phyloP scores from a whole-genome alignment of 441 rosid genomes.

The Aleurites moluccanus region DNA sequence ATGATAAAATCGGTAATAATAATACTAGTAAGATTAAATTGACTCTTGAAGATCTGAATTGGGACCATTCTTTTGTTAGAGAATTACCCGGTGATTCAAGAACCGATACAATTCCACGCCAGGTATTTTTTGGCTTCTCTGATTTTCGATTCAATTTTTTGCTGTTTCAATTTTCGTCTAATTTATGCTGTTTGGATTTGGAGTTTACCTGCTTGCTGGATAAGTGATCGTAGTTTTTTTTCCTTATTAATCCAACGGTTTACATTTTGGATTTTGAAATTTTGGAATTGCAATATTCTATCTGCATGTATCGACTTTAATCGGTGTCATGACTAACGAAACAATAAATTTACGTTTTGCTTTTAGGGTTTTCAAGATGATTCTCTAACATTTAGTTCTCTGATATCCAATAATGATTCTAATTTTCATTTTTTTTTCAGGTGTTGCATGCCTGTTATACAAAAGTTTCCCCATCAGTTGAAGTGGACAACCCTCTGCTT shows the following conservation, averaged over 20 bases:
- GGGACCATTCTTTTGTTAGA: conserved; percentile 89
- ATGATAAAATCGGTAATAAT: conserved; percentile 23
- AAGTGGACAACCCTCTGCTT: conserved; percentile 85
- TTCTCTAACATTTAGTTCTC: background rate
- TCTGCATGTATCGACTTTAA: background rate
- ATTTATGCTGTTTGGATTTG: background rate
- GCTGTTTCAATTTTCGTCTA: background rate
- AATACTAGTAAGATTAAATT: conserved; percentile 17
- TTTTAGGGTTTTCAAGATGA: conserved; percentile 11
- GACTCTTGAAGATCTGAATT: conserved; percentile 73
- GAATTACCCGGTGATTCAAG: conserved; percentile 86
- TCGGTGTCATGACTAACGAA: background rate
- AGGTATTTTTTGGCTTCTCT: conserved; percentile 40
- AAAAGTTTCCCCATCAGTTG: conserved; percentile 81
- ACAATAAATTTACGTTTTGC: background rate
- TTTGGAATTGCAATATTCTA: background rate
- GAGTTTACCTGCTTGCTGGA: background rate
- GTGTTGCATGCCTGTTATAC: conserved; percentile 88
- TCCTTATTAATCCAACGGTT: background rate
- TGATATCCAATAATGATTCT: background rate
- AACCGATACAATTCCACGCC: conserved; percentile 66
- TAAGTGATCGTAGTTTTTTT: background rate
- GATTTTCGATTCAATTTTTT: background rate
- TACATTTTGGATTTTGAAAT: background rate
- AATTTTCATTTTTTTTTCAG: conserved; percentile 28